Evolutionary conservation across 179 eudicot genomes (phyloP).

Genomic region (Beta lomatogona): DNA sequence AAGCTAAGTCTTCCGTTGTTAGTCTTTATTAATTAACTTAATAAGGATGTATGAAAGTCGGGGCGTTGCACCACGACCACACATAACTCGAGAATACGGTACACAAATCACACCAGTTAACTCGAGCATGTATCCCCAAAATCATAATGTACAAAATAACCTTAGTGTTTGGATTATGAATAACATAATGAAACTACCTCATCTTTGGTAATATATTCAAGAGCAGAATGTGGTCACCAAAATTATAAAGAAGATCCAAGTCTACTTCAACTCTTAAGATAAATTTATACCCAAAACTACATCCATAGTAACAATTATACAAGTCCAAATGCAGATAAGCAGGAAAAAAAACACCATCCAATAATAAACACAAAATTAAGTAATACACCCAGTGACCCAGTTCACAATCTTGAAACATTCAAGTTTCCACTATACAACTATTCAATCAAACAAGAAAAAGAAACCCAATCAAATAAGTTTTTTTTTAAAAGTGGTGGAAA

Average conservation of each 20-base stretch:
- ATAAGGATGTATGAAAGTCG: too few relatives aligned
- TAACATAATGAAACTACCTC: background rate
- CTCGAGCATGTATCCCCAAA: background rate
- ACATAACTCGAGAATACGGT: background rate
- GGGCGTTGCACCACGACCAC: background rate
- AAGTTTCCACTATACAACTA: background rate
- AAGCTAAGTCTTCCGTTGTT: too few relatives aligned
- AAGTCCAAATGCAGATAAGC: conserved; percentile 24
- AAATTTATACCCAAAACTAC: conserved; percentile 7
- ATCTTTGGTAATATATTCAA: background rate
- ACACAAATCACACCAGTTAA: background rate
- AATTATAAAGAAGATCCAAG: conserved; percentile 17
- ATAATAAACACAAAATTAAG: background rate
- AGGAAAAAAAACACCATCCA: conserved; percentile 11
- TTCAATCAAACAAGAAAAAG: conserved; percentile 2
- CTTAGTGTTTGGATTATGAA: background rate
- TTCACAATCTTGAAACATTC: background rate
- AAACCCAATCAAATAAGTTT: background rate
- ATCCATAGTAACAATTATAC: background rate
- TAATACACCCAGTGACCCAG: conserved; percentile 9
- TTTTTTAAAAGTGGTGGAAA: too few relatives aligned
- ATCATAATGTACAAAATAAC: background rate
- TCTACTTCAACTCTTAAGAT: background rate
- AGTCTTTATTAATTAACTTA: too few relatives aligned
- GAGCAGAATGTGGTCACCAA: conserved; percentile 2